These are phyloP conservation scores for Thymus quinquecostatus DNA, from an alignment of 257 asterid species.

Conservation along the genomic window DNA sequence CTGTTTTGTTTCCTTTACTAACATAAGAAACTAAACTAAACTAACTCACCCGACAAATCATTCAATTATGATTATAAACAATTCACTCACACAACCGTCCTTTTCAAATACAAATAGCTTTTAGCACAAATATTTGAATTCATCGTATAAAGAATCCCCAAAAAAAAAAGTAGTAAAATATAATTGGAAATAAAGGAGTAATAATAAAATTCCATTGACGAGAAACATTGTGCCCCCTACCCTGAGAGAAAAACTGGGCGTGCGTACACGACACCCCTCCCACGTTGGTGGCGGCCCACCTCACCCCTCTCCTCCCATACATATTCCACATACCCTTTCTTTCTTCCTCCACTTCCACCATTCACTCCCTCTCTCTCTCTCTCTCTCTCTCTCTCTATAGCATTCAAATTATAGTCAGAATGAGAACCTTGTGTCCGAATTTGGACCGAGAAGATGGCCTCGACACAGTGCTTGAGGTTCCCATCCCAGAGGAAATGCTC, in stretches of 20 bases:
- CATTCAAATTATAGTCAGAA: too few relatives aligned
- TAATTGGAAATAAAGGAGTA: constrained; percentile 28
- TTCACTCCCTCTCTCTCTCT: constrained; percentile 1
- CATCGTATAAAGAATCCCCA: neutral
- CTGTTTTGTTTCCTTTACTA: too few relatives aligned
- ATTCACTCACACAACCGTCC: neutral
- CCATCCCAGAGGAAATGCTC: constrained; percentile 75
- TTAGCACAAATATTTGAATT: constrained; percentile 10
- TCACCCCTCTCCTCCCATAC: constrained; percentile 20
- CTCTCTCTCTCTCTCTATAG: too few relatives aligned
- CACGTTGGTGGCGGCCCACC: constrained; percentile 66
- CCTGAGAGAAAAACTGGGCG: constrained; percentile 43
- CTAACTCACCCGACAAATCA: too few relatives aligned
- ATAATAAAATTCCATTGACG: constrained; percentile 20
- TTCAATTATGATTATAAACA: neutral
- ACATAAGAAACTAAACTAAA: too few relatives aligned
- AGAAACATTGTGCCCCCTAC: constrained; percentile 19
- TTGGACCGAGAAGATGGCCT: constrained; percentile 73
- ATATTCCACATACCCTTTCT: neutral
- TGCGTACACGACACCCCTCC: constrained; percentile 73
- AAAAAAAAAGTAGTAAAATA: constrained; percentile 5
- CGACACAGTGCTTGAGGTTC: constrained; percentile 87
- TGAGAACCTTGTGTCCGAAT: constrained; percentile 84
- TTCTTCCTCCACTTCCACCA: constrained; percentile 1
- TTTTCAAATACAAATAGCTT: neutral